Conservation (phyloP, 352 stramenopile species). For the Elongisporangium anandrum region DNA sequence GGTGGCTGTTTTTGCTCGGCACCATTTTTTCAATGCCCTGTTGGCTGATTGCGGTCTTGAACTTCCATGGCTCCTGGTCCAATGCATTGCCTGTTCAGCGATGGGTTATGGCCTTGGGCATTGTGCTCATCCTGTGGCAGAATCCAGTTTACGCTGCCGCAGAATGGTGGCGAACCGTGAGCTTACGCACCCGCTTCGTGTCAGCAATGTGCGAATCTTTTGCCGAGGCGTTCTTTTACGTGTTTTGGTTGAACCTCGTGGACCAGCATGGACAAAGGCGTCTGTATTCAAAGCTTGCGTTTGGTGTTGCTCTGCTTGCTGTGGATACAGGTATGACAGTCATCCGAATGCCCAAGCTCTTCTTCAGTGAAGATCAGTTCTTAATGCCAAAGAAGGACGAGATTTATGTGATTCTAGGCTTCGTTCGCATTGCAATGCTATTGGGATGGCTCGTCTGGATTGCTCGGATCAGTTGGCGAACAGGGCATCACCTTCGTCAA, state of each 20-base stretch:
- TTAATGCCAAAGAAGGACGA: constrained; percentile 26
- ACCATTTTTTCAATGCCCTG: constrained; percentile 64
- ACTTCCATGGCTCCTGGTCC: constrained; percentile 51
- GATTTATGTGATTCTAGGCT: constrained; percentile 63
- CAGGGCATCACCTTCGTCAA: constrained; percentile 49
- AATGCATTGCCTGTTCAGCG: constrained; percentile 63
- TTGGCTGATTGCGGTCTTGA: constrained; percentile 64
- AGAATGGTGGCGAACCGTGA: constrained; percentile 49
- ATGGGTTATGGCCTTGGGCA: constrained; percentile 59
- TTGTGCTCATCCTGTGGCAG: constrained; percentile 79
- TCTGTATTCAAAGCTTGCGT: constrained; percentile 25
- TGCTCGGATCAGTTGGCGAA: constrained; percentile 44
- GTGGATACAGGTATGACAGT: constrained; percentile 60
- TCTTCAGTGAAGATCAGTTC: constrained; percentile 12
- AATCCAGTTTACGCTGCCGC: constrained; percentile 73
- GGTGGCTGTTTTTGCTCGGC: constrained; percentile 44
- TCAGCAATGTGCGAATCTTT: constrained; percentile 65
- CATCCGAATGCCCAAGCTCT: constrained; percentile 58
- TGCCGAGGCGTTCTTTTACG: constrained; percentile 70
- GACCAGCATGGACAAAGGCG: constrained; percentile 43
- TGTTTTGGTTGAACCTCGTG: constrained; percentile 80
- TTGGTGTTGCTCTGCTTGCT: constrained; percentile 39
- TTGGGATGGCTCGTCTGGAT: constrained; percentile 77
- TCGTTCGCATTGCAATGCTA: constrained; percentile 52
- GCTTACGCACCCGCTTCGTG: constrained; percentile 57